These are phyloP conservation scores for Dothiorella sarmentorum DNA, from an alignment of 2,329 filamentous ascomycete species.

Conservation along the genomic window DNA sequence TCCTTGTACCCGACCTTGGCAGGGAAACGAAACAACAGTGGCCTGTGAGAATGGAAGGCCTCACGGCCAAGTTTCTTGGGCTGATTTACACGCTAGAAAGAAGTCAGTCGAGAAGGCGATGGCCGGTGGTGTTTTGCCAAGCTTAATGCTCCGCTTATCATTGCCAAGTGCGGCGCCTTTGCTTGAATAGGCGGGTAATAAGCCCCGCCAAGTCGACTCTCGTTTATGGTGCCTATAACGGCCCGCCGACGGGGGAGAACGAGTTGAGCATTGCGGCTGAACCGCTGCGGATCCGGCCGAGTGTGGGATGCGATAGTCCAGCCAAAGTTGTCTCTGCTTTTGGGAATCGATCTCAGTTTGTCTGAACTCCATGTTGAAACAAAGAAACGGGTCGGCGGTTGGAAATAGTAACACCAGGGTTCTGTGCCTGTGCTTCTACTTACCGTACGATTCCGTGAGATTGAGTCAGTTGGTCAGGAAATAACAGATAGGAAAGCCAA, in stretches of 20 bases:
- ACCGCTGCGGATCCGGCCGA: background rate
- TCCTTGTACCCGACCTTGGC: background rate
- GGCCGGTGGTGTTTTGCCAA: background rate
- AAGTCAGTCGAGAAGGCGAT: background rate
- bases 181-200: constrained; percentile 8
- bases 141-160: constrained; percentile 6
- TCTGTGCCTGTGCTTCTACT: too few species aligned
- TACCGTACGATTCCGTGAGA: too few species aligned
- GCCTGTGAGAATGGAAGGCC: background rate
- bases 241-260: background rate
- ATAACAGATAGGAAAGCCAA: too few species aligned
- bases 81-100: background rate
- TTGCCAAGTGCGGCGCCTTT: background rate
- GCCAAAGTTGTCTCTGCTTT: background rate
- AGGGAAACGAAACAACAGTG: background rate
- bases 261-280: background rate
- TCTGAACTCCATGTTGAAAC: too few species aligned
- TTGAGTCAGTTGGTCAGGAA: too few species aligned
- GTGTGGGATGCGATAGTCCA: background rate
- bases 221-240: background rate
- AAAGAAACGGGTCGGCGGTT: too few species aligned
- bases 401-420: too few species aligned
- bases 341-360: background rate
- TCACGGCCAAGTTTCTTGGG: constrained; percentile 1
- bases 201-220: background rate